These are phyloP conservation scores for Abrus pulchellus DNA, from an alignment of 306 rosid genomes.

Conservation along the genomic window DNA sequence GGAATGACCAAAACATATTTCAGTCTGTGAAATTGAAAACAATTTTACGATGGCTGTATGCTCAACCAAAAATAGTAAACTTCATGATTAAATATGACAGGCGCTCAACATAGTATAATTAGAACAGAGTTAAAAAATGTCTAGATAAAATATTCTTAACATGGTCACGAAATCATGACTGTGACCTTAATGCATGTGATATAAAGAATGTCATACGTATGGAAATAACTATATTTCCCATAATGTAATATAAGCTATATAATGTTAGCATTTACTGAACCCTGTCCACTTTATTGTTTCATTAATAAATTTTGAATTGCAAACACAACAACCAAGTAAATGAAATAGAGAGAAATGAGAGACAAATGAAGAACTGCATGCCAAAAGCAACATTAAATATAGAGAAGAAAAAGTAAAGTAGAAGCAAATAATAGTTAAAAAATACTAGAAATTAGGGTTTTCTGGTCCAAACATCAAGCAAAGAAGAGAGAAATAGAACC, in stretches of 20 bases:
- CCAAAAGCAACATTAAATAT: constrained; percentile 29
- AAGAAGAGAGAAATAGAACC: constrained; percentile 74
- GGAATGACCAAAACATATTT: constrained; percentile 39
- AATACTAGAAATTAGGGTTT: constrained; percentile 23
- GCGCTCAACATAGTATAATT: constrained; percentile 10
- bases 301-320: constrained; percentile 4
- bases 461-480: constrained; percentile 26
- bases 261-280: not conserved
- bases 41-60: not conserved
- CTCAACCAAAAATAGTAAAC: constrained; percentile 21
- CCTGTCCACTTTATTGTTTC: constrained; percentile 1
- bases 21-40: constrained; percentile 21
- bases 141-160: constrained; percentile 13
- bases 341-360: constrained; percentile 9
- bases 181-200: not conserved
- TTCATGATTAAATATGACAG: constrained; percentile 27
- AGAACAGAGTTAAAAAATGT: not conserved
- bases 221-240: not conserved
- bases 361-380: not conserved
- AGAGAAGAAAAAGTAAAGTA: not conserved
- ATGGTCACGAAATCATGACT: constrained; percentile 2
- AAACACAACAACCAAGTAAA: not conserved
- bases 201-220: not conserved
- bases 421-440: constrained; percentile 20
- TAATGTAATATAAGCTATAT: not conserved